Conservation (phyloP, 2,329 filamentous ascomycete genomes). For the Tolypocladium tropicale region DNA sequence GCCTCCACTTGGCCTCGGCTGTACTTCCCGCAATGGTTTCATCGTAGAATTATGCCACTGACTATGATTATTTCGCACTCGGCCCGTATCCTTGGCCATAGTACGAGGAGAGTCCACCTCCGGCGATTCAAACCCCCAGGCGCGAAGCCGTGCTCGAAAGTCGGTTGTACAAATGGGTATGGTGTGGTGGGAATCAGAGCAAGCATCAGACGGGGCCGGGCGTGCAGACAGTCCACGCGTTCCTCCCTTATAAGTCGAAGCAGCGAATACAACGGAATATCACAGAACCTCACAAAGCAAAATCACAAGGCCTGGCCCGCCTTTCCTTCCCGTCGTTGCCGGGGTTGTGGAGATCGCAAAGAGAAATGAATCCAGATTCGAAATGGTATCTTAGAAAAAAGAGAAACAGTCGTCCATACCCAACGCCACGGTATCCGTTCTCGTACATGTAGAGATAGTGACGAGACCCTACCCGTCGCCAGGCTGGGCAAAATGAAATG, state of each 20-base stretch:
- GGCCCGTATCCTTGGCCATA: not conserved
- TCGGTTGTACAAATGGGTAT: not conserved
- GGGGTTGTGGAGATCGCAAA: not conserved
- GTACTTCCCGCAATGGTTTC: not conserved
- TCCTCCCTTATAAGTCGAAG: too few relatives aligned
- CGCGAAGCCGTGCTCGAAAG: not conserved
- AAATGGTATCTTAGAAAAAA: not conserved
- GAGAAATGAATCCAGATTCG: not conserved
- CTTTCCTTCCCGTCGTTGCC: not conserved
- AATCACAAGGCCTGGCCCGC: not conserved
- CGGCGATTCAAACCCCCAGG: not conserved
- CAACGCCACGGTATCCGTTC: constrained; percentile 1
- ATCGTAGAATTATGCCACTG: not conserved
- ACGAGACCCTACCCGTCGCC: not conserved
- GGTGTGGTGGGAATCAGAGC: not conserved
- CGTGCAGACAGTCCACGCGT: not conserved
- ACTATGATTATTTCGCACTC: not conserved
- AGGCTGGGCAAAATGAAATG: not conserved
- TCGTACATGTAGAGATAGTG: not conserved
- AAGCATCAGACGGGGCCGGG: not conserved
- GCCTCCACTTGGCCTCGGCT: not conserved
- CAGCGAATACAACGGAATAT: not conserved
- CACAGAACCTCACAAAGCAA: not conserved
- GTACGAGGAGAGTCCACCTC: too few relatives aligned
- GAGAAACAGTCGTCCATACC: not conserved